Evolutionary conservation across 805 yeast genomes (phyloP), one percentile per base, ranked within the genome.

Genomic region (Metschnikowia sp.): DNA sequence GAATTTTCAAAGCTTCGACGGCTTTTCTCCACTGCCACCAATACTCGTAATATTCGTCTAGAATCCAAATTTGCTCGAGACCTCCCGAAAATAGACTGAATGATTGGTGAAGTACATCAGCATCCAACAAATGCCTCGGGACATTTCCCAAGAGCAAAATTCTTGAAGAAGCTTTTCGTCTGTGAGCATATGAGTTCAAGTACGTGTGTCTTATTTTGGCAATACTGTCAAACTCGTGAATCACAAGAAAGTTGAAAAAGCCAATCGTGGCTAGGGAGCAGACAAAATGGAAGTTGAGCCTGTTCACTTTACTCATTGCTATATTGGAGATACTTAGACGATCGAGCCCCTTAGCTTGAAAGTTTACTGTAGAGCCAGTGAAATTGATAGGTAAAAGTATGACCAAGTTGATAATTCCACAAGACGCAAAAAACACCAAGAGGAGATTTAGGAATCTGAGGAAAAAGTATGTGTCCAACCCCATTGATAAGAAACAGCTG

Each of bases 391-490:
- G 91, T 2, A 86, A 55, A 31, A 89, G 65, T 0, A 85, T 65
- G 0, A 88, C 77, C 28, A 86, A 64, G 45, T 81, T 78, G 10
- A 84, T 49, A 0, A 77, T 43, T 0, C 88, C 83, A 19, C 84
- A 61, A 0, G 75, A 72, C 1, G 68, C 55, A 57, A 84, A 84
- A 39, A 84, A 70, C 2, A 76, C 50, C 31, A 80, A 58, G 10
- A 86, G 57, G 4, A 83, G 65, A 41, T 69, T 62, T 39, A 88
- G 58, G 55, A 77, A 88, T 42, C 96, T 63, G 2, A 88, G 56
- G 53, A 87, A 84, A 58, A 84, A 83, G 60, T 84, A 88, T 0
- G 90, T 82, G 62, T 89, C 96, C 8, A 87, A 60, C 0, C 96
- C 95, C 50, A 77, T 65, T 1, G 69, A 63, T 28, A 73, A 59